phyloP scores from a whole-genome alignment of 805 yeast genomes.

The Monosporozyma yasuniensis region DNA sequence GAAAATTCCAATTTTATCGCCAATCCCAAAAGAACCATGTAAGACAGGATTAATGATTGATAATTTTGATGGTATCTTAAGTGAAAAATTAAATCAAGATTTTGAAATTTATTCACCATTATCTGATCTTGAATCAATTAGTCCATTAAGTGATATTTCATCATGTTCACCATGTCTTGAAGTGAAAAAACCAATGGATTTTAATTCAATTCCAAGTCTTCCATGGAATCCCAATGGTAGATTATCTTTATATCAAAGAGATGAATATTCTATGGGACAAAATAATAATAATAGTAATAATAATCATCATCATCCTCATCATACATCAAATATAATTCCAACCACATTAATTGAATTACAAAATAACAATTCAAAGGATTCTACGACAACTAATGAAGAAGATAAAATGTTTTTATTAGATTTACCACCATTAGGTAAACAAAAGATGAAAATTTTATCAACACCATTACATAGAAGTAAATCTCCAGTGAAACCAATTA shows the following conservation, averaged over 20 bases:
- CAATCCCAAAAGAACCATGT: neutral
- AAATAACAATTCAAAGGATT: neutral
- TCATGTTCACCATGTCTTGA: conserved; percentile 14
- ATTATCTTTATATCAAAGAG: neutral
- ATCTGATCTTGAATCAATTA: conserved; percentile 15
- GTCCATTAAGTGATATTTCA: conserved; percentile 20
- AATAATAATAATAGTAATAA: too few relatives aligned
- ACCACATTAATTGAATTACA: conserved; percentile 2
- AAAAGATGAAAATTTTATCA: neutral
- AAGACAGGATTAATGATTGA: neutral
- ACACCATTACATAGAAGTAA: conserved; percentile 15
- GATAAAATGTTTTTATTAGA: neutral
- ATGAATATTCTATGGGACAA: neutral
- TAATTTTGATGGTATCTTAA: conserved; percentile 5
- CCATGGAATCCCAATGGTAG: conserved; percentile 1
- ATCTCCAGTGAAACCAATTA: conserved; percentile 18
- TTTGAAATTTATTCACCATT: conserved; percentile 7
- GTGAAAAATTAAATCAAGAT: conserved; percentile 8
- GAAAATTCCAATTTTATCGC: neutral
- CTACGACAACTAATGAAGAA: neutral
- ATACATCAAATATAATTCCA: neutral
- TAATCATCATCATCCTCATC: too few relatives aligned
- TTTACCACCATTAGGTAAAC: conserved; percentile 1
- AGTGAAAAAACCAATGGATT: conserved; percentile 8
- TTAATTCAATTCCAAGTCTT: neutral